These are phyloP conservation scores for Irpex rosettiformis DNA, from an alignment of 1,284 basidiomycete genomes.

Conservation along the genomic window DNA sequence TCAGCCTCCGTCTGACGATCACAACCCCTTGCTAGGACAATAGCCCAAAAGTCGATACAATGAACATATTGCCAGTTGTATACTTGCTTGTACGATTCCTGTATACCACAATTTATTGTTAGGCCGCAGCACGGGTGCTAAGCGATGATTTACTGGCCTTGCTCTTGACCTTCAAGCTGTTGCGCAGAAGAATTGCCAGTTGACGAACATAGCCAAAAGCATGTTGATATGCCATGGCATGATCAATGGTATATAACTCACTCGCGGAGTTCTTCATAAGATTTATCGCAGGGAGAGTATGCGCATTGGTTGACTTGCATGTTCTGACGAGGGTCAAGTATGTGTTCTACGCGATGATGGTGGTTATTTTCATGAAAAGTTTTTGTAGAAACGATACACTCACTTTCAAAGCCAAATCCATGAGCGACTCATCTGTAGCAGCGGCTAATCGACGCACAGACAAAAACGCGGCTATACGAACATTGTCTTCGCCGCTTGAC, in stretches of 20 bases:
- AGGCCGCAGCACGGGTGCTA: conserved; percentile 6
- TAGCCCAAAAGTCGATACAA: conserved; percentile 94
- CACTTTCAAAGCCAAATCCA: conserved; percentile 88
- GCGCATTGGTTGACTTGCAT: conserved; percentile 78
- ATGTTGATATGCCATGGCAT: conserved; percentile 82
- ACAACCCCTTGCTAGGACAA: conserved; percentile 84
- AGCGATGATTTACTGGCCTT: conserved; percentile 50
- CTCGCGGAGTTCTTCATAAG: conserved; percentile 98
- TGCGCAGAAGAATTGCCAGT: conserved; percentile 90
- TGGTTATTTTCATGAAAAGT: conserved; percentile 7
- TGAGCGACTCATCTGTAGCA: conserved; percentile 76
- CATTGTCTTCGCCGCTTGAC: conserved; percentile 78
- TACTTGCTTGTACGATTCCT: conserved; percentile 89
- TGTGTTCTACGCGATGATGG: conserved; percentile 52
- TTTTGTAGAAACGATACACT: conserved; percentile 12
- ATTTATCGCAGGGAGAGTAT: conserved; percentile 92
- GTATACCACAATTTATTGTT: conserved; percentile 14
- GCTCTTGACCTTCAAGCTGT: conserved; percentile 85
- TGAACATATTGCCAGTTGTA: conserved; percentile 99
- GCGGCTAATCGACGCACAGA: conserved; percentile 82
- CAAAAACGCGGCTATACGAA: conserved; percentile 87
- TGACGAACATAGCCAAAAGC: conserved; percentile 97
- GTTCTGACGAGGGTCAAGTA: conserved; percentile 85
- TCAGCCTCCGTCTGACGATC: conserved; percentile 53
- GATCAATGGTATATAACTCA: conserved; percentile 84